Evolutionary conservation across 2,329 filamentous ascomycete genomes (phyloP), one percentile per base, ranked within the genome.

Genomic region (Microcyclosporella mali): DNA sequence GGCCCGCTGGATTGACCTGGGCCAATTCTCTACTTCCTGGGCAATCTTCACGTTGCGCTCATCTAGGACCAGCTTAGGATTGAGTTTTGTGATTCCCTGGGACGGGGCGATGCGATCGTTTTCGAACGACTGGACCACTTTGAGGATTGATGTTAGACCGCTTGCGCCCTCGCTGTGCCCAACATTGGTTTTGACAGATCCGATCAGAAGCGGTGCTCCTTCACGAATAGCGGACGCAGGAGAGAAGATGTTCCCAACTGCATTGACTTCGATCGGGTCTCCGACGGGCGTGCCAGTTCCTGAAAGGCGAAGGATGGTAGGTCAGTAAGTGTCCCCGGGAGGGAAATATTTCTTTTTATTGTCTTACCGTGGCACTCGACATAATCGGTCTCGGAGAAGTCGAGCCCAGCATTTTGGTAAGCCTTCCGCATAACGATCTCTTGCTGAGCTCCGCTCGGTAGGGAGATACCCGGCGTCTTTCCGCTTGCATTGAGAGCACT

Each of bases 391-490:
- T 43, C 39, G 8, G 19, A 15, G 3, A 43, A n/a, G 14, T 41
- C 28, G 1, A 70, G 56, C 0, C 62, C 63, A 4, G 63, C 63
- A 3, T 46, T 52, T 6, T 33, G 36, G 44, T 72, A 72, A 0
- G 59, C 60, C 1, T 58, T 29, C 2, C 53, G 45, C 10, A 69
- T 67, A 9, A 69, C 41, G 0, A 46, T 46, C 1, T 43, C 55
- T 47, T 73, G 70, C 0, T 65, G 57, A 0, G 48, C 42, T 1
- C 56, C 36, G 18, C 55, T 64, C 11, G 67, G 68, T 42, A 62
- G 46, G 1, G 66, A 67, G 9, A 72, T 63, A 3, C 67, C 66
- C 3, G 79, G 43, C 7, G 42, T 48, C 33, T 37, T 38, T 11
- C 48, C 48, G 19, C 41, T 36, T 6, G 34, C 10, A n/a, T 46